Evolutionary conservation across 2,329 filamentous ascomycete species (phyloP).

Genomic region (Pseudogymnoascus sp.): DNA sequence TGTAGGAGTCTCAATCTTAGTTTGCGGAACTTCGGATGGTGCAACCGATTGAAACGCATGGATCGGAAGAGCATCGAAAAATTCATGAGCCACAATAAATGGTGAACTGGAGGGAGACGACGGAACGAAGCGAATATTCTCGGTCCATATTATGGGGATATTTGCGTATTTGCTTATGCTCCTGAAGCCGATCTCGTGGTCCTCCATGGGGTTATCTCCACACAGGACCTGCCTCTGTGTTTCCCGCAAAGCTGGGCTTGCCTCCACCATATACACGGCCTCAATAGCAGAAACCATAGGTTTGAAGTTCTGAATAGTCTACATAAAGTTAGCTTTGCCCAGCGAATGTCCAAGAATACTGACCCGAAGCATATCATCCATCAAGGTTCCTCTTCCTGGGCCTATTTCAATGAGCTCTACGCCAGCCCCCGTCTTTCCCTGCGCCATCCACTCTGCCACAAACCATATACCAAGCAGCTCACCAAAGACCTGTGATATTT

Average conservation of each 20-base stretch:
- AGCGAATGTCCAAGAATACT: slow-evolving; percentile 28
- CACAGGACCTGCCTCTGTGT: slow-evolving; percentile 79
- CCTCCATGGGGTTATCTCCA: slow-evolving; percentile 59
- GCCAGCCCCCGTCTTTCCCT: slow-evolving; percentile 65
- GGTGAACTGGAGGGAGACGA: slow-evolving; percentile 61
- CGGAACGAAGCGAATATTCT: slow-evolving; percentile 41
- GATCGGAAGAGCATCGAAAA: slow-evolving; percentile 96
- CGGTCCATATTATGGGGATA: slow-evolving; percentile 79
- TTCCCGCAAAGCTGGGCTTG: slow-evolving; percentile 69
- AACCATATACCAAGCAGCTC: slow-evolving; percentile 94
- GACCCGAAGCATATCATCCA: slow-evolving; percentile 92
- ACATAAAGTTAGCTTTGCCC: slow-evolving; percentile 12
- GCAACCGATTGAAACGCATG: slow-evolving; percentile 81
- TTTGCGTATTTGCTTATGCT: slow-evolving; percentile 69
- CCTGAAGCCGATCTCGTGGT: slow-evolving; percentile 66
- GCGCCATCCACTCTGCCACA: slow-evolving; percentile 91
- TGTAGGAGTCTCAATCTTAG: slow-evolving; percentile 34
- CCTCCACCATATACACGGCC: slow-evolving; percentile 88
- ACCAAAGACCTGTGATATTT: slow-evolving; percentile 95
- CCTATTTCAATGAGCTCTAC: slow-evolving; percentile 91
- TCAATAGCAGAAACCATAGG: slow-evolving; percentile 70
- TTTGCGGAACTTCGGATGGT: slow-evolving; percentile 18
- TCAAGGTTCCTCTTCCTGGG: slow-evolving; percentile 86
- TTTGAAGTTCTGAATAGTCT: slow-evolving; percentile 82
- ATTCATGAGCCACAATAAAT: slow-evolving; percentile 94